Conservation (phyloP, 257 asterid genomes). For the Capsicum chinense region DNA sequence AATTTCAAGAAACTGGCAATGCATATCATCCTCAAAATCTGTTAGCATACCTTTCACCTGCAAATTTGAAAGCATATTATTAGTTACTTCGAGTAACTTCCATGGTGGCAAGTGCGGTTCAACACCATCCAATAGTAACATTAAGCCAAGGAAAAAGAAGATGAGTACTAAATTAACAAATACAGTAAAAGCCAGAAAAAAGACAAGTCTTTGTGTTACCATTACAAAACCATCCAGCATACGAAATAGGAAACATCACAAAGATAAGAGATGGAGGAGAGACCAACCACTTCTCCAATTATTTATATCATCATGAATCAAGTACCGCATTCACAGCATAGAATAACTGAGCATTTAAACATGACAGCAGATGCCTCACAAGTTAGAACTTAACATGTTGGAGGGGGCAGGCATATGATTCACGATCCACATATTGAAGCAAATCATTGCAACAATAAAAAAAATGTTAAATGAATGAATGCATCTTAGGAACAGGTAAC, state of each 20-base stretch:
- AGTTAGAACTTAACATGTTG: background rate
- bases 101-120: background rate
- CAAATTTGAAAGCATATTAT: constrained; percentile 35
- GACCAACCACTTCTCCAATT: constrained; percentile 15
- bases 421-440: constrained; percentile 14
- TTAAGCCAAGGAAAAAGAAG: background rate
- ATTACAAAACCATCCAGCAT: background rate
- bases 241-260: constrained; percentile 3
- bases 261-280: constrained; percentile 8
- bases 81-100: constrained; percentile 10
- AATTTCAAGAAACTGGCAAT: constrained; percentile 94
- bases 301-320: constrained; percentile 21
- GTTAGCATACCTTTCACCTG: constrained; percentile 91
- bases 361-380: background rate
- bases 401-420: background rate
- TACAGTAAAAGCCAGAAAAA: background rate
- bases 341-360: background rate
- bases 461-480: constrained; percentile 10
- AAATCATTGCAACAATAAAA: background rate
- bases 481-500: constrained; percentile 10
- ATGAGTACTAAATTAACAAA: background rate
- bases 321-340: background rate
- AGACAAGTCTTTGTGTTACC: background rate
- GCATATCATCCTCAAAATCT: constrained; percentile 96
- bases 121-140: background rate